phyloP scores from a whole-genome alignment of 225 moss, liverwort and hornwort species.

The Polytrichum formosum region DNA sequence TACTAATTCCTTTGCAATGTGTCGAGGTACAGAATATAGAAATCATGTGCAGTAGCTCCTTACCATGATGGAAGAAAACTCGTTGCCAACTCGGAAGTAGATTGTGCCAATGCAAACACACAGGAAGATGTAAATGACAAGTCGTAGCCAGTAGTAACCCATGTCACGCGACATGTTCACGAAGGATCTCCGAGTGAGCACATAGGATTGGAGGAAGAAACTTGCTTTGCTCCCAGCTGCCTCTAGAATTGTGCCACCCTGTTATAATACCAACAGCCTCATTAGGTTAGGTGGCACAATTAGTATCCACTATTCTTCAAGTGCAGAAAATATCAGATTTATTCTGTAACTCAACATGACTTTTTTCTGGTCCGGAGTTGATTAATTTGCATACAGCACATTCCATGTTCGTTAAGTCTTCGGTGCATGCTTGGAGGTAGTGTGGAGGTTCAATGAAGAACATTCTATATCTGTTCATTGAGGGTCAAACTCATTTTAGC shows the following conservation, averaged over 20 bases:
- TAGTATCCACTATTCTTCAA: too few relatives aligned
- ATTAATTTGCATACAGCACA: too few relatives aligned
- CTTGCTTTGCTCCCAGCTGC: conserved; percentile 25
- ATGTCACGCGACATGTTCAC: conserved; percentile 60
- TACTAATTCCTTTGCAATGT: background rate
- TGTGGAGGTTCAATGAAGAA: too few relatives aligned
- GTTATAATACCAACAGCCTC: background rate
- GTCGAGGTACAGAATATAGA: background rate
- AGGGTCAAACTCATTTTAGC: too few relatives aligned
- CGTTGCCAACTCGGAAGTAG: conserved; percentile 39
- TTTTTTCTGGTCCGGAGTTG: too few relatives aligned
- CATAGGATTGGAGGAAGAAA: conserved; percentile 13
- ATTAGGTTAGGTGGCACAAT: background rate
- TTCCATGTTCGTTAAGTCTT: too few relatives aligned
- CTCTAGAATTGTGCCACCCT: conserved; percentile 11
- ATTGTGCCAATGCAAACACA: conserved; percentile 50
- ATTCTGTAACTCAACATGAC: too few relatives aligned
- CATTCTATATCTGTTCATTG: too few relatives aligned
- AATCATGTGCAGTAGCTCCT: background rate
- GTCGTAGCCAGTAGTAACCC: conserved; percentile 63
- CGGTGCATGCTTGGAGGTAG: too few relatives aligned
- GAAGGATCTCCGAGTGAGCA: conserved; percentile 46
- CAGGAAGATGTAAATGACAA: conserved; percentile 45
- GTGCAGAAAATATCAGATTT: too few relatives aligned
- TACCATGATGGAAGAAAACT: conserved; percentile 52